Evolutionary conservation across 2,329 filamentous ascomycete species (phyloP).

Genomic region (Curvularia lunata): DNA sequence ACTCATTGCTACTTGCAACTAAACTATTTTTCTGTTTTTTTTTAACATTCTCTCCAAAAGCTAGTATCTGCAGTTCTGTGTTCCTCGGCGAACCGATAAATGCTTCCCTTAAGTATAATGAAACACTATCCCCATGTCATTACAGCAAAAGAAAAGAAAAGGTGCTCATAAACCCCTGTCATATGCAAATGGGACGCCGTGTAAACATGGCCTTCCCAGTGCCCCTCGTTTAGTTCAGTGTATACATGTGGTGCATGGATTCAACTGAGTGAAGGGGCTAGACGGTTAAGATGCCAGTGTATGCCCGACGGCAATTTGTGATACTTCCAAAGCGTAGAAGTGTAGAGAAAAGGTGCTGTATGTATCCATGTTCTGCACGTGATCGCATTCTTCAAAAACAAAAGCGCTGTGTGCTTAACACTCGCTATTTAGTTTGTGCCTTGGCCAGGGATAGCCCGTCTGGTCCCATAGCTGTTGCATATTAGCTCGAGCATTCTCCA

Average conservation of each 20-base stretch:
- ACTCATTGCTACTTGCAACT: background rate
- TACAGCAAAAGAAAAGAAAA: background rate
- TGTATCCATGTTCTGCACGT: background rate
- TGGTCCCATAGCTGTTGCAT: slow-evolving; percentile 40
- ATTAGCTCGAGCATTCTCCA: slow-evolving; percentile 5
- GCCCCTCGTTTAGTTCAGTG: background rate
- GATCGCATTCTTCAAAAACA: background rate
- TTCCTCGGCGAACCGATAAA: background rate
- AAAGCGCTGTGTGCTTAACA: slow-evolving; percentile 33
- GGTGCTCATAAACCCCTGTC: slow-evolving; percentile 2
- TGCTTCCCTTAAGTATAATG: background rate
- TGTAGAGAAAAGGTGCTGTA: background rate
- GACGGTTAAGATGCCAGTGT: no score
- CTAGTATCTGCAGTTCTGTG: background rate
- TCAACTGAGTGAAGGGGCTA: background rate
- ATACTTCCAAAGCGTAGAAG: background rate
- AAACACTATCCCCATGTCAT: background rate
- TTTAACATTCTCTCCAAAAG: background rate
- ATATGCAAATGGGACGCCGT: slow-evolving; percentile 10
- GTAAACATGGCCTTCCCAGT: slow-evolving; percentile 6
- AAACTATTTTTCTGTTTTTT: background rate
- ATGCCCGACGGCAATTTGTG: background rate
- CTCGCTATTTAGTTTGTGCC: slow-evolving; percentile 53
- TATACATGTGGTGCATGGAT: background rate
- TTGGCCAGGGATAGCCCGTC: slow-evolving; percentile 49